A percentile compares a stretch with the other conserved stretches of the same genome.
Evolutionary conservation across 768 basidiomycete genomes (phyloP).

Genomic region (Podaxis sp.): DNA sequence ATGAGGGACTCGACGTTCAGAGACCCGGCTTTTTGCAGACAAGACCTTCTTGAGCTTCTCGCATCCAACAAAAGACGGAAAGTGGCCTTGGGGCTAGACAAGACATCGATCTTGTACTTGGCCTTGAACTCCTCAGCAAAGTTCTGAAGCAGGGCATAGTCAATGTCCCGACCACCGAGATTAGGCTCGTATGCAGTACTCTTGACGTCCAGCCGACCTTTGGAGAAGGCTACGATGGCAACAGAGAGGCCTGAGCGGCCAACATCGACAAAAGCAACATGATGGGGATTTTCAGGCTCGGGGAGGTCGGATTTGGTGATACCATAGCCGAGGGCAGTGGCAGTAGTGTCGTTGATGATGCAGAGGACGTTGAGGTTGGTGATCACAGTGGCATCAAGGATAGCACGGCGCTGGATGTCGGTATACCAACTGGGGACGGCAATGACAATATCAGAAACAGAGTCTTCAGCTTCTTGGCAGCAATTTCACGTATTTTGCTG

Average conservation of each 20-base stretch:
- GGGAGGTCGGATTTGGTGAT: too few species aligned
- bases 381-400: slow-evolving; percentile 87
- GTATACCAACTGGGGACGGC: slow-evolving; percentile 97
- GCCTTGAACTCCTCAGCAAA: slow-evolving; percentile 87
- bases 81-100: slow-evolving; percentile 84
- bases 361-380: slow-evolving; percentile 90
- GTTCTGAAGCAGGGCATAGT: slow-evolving; percentile 85
- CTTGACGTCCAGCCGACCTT: slow-evolving; percentile 88
- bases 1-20: slow-evolving; percentile 95
- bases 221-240: too few species aligned
- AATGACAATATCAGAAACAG: slow-evolving; percentile 90
- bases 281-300: slow-evolving; percentile 73
- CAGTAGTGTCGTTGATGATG: slow-evolving; percentile 96
- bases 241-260: too few species aligned
- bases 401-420: slow-evolving; percentile 86
- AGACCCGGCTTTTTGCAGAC: slow-evolving; percentile 89
- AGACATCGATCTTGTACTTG: slow-evolving; percentile 98
- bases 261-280: slow-evolving; percentile 93
- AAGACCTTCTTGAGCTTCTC: slow-evolving; percentile 97
- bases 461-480: slow-evolving; percentile 81
- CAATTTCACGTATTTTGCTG: slow-evolving; percentile 86
- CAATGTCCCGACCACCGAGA: slow-evolving; percentile 95
- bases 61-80: slow-evolving; percentile 89
- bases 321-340: slow-evolving; percentile 94
- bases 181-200: slow-evolving; percentile 91